These are phyloP conservation scores for Penicillium nordicum DNA, from an alignment of 2,329 filamentous ascomycete species.

Conservation along the genomic window DNA sequence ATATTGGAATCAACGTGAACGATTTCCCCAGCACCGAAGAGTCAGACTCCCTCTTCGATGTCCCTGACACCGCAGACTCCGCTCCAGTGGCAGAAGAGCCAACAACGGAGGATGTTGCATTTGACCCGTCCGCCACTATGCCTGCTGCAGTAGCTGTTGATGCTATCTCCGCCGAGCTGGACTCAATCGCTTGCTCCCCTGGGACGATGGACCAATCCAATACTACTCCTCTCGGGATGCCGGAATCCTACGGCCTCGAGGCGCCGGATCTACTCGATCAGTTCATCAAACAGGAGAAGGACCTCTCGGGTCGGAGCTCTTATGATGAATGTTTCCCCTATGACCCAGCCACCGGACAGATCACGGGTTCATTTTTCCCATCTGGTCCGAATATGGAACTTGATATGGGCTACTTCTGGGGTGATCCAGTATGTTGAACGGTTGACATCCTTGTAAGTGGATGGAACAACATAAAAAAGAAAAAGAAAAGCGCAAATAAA, in stretches of 20 bases:
- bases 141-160: slow-evolving; percentile 12
- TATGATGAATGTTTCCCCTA: slow-evolving; percentile 35
- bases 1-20: slow-evolving; percentile 30
- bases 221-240: slow-evolving; percentile 19
- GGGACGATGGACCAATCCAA: slow-evolving; percentile 19
- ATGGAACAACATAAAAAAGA: not conserved
- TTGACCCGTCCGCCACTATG: slow-evolving; percentile 17
- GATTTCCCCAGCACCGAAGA: slow-evolving; percentile 30
- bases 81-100: slow-evolving; percentile 7
- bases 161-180: slow-evolving; percentile 20
- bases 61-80: slow-evolving; percentile 15
- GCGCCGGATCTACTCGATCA: slow-evolving; percentile 24
- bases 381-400: slow-evolving; percentile 28
- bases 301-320: slow-evolving; percentile 17
- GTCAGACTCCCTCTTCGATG: slow-evolving; percentile 17
- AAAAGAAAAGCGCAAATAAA: not conserved
- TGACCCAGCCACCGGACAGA: slow-evolving; percentile 35
- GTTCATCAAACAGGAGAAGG: slow-evolving; percentile 30
- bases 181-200: slow-evolving; percentile 25
- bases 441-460: not conserved
- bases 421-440: slow-evolving; percentile 27
- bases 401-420: slow-evolving; percentile 33
- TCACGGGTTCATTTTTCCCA: slow-evolving; percentile 40
- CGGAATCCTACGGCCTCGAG: slow-evolving; percentile 21
- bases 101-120: slow-evolving; percentile 15